phyloP scores from a whole-genome alignment of 495 filamentous ascomycete genomes.

The Xylaria curta region DNA sequence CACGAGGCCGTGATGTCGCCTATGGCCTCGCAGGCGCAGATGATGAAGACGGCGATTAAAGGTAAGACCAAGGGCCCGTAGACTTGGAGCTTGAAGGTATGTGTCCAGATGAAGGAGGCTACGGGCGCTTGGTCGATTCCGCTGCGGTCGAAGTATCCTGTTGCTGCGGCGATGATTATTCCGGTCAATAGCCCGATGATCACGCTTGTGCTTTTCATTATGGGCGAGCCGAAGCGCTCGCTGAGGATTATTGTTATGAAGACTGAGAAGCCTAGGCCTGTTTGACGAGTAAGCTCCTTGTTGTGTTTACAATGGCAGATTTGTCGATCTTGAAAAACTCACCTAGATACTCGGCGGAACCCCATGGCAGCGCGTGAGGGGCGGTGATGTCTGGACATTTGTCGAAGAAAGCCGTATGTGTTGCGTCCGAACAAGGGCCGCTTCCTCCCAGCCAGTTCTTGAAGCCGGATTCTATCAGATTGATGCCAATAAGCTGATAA shows the following conservation, averaged over 20 bases:
- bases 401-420: slow-evolving; percentile 60
- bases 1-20: slow-evolving; percentile 78
- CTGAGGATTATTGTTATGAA: slow-evolving; percentile 89
- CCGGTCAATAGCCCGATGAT: slow-evolving; percentile 82
- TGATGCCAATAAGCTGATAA: slow-evolving; percentile 66
- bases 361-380: slow-evolving; percentile 87
- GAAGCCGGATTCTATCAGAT: slow-evolving; percentile 78
- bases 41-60: slow-evolving; percentile 83
- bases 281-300: neutral
- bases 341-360: slow-evolving; percentile 81
- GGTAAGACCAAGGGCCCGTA: slow-evolving; percentile 88
- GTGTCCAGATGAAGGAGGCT: slow-evolving; percentile 87
- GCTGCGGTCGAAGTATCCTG: slow-evolving; percentile 78
- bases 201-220: slow-evolving; percentile 71
- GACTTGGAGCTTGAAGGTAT: slow-evolving; percentile 80
- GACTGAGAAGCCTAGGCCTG: slow-evolving; percentile 82
- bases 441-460: slow-evolving; percentile 84
- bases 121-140: slow-evolving; percentile 75
- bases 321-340: slow-evolving; percentile 5
- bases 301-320: neutral
- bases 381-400: slow-evolving; percentile 75
- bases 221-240: slow-evolving; percentile 81
- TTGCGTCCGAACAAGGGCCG: slow-evolving; percentile 64
- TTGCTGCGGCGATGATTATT: slow-evolving; percentile 85
- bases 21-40: slow-evolving; percentile 89